A percentile compares a stretch with the other conserved stretches of the same genome.
Conservation (phyloP, 371 early-diverging fungal genomes). For the Chytridium lagenaria region DNA sequence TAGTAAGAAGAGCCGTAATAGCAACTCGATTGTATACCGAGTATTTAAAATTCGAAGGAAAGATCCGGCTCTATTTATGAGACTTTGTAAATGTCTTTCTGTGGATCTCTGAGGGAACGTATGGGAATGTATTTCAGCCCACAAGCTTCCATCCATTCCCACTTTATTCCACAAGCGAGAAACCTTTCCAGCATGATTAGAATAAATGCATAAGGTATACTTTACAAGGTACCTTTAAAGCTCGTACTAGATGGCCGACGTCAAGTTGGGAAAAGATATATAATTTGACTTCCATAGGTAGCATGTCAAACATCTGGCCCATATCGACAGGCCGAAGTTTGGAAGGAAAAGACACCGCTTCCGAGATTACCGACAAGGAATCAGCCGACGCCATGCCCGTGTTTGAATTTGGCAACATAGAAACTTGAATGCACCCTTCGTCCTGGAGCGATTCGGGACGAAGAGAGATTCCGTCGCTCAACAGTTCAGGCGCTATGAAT, state of each 20-base stretch:
- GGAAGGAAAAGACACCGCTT: neutral
- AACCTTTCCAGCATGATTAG: too few species aligned
- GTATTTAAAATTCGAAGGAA: neutral
- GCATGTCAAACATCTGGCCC: neutral
- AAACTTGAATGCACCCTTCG: too few species aligned
- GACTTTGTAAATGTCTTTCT: neutral
- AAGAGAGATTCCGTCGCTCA: too few species aligned
- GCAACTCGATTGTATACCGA: neutral
- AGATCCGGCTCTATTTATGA: neutral
- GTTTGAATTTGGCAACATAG: too few species aligned
- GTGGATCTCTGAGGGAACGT: neutral
- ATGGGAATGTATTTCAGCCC: neutral
- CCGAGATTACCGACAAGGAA: neutral
- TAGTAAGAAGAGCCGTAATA: too few species aligned
- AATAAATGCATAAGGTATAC: too few species aligned
- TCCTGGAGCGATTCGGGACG: too few species aligned
- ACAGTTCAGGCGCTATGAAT: too few species aligned
- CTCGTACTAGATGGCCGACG: too few species aligned
- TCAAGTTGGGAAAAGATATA: neutral
- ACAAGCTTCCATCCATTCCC: constrained; percentile 4
- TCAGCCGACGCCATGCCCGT: neutral
- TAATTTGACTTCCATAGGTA: neutral
- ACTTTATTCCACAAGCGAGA: neutral
- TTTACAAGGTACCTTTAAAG: too few species aligned
- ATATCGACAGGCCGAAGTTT: neutral